Base-by-base conservation (phyloP, 164 flowering plant genomes). In the Vitis cinerea region DNA sequence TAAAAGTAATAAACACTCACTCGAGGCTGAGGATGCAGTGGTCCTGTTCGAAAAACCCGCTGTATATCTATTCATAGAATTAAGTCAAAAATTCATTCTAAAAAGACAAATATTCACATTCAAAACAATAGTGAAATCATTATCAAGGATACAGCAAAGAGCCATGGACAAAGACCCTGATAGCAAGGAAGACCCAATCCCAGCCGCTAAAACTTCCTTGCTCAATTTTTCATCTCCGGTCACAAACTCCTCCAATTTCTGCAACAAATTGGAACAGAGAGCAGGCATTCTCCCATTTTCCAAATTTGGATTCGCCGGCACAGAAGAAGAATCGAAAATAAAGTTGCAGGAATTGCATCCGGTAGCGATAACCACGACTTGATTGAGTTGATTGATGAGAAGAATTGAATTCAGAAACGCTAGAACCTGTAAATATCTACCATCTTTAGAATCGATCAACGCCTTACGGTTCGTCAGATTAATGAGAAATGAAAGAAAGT, bases 101-200 rank as follows among this genome's bases (percentile, higher is more conserved):
- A 67, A 0, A 13, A 59, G 9, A 19, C n/a, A 53, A 61, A 8
- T 1, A 70, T 14, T 11, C 53, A 17, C 50, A 50, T 48, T 15
- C 3, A 51, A 27, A 30, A n/a, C 53, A 61, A 47, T 17, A n/a
- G 51, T 15, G 16, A 14, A 51, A 59, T 11, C 62, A 51, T 9
- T 29, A 37, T 2, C 3, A 74, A 84, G 98, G 99, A 94, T 94
- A 94, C 99, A 95, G 65, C 99, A 95, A 50, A 95, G 90, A 50
- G 99, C 98, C 87, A 91, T 84, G 1, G 99, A 95, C 59, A 95
- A 70, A 5, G 99, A 90, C 8, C 99, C 99, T 1, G 99, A 95
- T 4, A 93, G 79, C 51, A 93, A 83, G 0, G 98, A 91, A 27
- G 89, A 81, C 1, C 71, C 68, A 5, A 78, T 73, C 23, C 80